Evolutionary conservation across 331 rosid species (phyloP).

Genomic region (Erythrophleum ivorense): DNA sequence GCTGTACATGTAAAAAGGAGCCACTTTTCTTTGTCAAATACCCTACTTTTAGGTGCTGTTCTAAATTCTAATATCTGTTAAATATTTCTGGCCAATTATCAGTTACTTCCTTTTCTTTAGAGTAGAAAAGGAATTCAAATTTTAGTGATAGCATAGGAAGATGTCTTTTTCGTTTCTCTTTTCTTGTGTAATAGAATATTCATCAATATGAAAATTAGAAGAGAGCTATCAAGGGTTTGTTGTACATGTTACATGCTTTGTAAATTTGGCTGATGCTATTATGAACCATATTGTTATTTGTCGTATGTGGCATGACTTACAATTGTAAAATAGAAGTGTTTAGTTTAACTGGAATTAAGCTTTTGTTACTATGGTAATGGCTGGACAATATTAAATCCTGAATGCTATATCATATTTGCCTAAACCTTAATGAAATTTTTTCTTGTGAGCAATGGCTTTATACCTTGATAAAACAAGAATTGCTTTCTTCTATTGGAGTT

Average conservation of each 20-base stretch:
- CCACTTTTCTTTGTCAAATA: background rate
- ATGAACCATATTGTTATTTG: background rate
- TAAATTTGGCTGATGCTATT: background rate
- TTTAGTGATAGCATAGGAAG: background rate
- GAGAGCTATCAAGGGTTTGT: background rate
- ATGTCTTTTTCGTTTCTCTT: background rate
- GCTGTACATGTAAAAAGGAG: background rate
- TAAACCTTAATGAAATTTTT: too few species aligned
- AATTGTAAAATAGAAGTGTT: too few species aligned
- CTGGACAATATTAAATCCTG: too few species aligned
- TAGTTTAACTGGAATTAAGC: too few species aligned
- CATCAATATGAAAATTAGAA: background rate
- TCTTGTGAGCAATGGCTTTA: too few species aligned
- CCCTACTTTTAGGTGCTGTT: background rate
- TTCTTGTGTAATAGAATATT: background rate
- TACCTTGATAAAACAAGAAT: too few species aligned
- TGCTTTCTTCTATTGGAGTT: too few species aligned
- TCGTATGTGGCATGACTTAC: background rate
- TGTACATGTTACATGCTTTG: background rate
- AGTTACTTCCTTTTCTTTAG: too few species aligned
- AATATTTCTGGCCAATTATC: background rate
- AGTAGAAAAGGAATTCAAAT: background rate
- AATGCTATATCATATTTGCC: too few species aligned
- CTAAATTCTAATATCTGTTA: background rate
- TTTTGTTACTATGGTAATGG: too few species aligned